Percentiles rank a stretch among this genome's conserved stretches.
Conservation (phyloP, 108 stramenopile species). For the Epipyxis sp. region DNA sequence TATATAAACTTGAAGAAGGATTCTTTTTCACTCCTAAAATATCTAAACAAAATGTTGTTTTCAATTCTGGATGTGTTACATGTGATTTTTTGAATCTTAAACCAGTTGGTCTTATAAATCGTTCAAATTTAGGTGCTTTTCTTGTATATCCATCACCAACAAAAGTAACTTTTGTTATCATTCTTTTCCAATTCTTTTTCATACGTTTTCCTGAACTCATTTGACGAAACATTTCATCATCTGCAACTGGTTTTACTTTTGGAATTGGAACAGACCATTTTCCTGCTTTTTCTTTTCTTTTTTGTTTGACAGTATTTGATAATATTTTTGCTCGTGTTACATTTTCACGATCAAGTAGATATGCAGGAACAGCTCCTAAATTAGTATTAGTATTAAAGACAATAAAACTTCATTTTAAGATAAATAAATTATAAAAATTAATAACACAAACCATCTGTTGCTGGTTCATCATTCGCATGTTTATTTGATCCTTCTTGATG, state of each 20-base stretch:
- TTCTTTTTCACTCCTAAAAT: slow-evolving; percentile 99
- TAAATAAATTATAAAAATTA: not conserved
- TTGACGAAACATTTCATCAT: slow-evolving; percentile 98
- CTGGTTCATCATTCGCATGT: slow-evolving; percentile 86
- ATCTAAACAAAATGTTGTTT: slow-evolving; percentile 96
- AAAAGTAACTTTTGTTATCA: slow-evolving; percentile 97
- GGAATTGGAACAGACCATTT: slow-evolving; percentile 99
- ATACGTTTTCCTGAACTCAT: slow-evolving; percentile 81
- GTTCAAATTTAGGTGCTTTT: slow-evolving; percentile 98
- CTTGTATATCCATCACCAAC: slow-evolving; percentile 94
- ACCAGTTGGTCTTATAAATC: slow-evolving; percentile 95
- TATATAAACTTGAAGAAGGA: slow-evolving; percentile 81
- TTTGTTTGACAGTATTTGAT: slow-evolving; percentile 97
- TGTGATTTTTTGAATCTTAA: slow-evolving; percentile 97
- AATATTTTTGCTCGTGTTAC: slow-evolving; percentile 95
- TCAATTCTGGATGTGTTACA: slow-evolving; percentile 98
- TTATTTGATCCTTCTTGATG: slow-evolving; percentile 93
- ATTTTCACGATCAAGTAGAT: slow-evolving; percentile 95
- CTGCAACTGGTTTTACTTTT: slow-evolving; percentile 94
- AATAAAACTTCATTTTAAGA: not conserved
- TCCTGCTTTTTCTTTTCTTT: slow-evolving; percentile 99
- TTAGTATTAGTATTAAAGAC: too few relatives aligned
- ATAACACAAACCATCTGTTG: slow-evolving; percentile 38
- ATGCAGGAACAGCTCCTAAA: slow-evolving; percentile 58
- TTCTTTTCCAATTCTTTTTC: slow-evolving; percentile 82